Conservation (phyloP, 139 green algal genomes). For the Chlamydomonas asymmetrica region DNA sequence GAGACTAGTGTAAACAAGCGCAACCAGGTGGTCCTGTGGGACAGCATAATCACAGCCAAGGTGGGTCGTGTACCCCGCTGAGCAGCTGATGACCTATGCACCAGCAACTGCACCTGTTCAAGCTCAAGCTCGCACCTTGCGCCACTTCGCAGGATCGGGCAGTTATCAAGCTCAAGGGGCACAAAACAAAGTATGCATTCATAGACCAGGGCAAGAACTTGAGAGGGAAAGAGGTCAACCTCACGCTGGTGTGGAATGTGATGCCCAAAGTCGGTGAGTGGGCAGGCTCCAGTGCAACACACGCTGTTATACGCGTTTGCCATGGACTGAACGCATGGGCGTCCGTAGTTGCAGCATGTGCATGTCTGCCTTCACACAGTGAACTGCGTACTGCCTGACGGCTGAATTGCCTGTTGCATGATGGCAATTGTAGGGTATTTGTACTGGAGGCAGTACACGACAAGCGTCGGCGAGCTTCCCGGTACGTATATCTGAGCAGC, state of each 20-base stretch:
- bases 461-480: too few relatives aligned
- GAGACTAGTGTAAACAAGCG: slow-evolving; percentile 31
- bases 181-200: slow-evolving; percentile 70
- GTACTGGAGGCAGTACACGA: too few relatives aligned
- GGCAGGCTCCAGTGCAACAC: too few relatives aligned
- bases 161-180: slow-evolving; percentile 40
- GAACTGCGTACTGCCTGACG: too few relatives aligned
- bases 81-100: background rate
- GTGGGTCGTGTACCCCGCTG: slow-evolving; percentile 25
- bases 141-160: slow-evolving; percentile 48
- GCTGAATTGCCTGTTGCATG: too few relatives aligned
- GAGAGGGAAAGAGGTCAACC: slow-evolving; percentile 58
- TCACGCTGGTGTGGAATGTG: slow-evolving; percentile 80
- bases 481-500: too few relatives aligned
- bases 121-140: background rate
- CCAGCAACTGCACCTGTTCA: background rate
- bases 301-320: too few relatives aligned
- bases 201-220: slow-evolving; percentile 69
- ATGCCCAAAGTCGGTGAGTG: slow-evolving; percentile 80
- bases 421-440: too few relatives aligned
- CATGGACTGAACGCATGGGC: too few relatives aligned
- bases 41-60: slow-evolving; percentile 67
- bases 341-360: too few relatives aligned
- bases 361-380: too few relatives aligned
- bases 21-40: slow-evolving; percentile 84